Evolutionary conservation across 495 filamentous ascomycete genomes (phyloP), one percentile per base, ranked within the genome.

Genomic region (Aspergillus carlsbadensis): DNA sequence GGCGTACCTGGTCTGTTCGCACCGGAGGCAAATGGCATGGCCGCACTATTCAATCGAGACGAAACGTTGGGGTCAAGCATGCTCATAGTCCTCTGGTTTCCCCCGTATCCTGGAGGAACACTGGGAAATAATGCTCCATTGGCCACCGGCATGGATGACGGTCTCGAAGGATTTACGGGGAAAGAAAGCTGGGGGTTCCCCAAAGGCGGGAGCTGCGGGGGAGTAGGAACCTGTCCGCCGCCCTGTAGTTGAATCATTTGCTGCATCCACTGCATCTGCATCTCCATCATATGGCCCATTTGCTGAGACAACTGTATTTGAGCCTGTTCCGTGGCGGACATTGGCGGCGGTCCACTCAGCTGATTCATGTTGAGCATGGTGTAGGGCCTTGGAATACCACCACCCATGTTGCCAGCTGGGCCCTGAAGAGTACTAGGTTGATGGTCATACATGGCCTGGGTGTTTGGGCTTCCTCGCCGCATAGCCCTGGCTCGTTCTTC

Each of bases 261-360:
- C 62, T 84, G 81, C 83, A 86, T 86, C 75, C 77, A 88, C 54
- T 94, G 88, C 86, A 96, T 92, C 67, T 95, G 91, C 87, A 95
- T 90, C 64, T 91, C 87, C 87, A 94, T 90, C 75, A 93, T 92
- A 61, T 87, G 83, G 21, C 83, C 79, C 90, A 96, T 95, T 66
- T 95, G 89, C 62, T 92, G 88, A 22, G 84, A 86, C 76, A 96
- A 87, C 64, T 96, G 87, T 42, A 92, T 79, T 57, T 91, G 88
- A 15, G 87, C 86, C 62, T 89, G 87, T 59, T 93, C 89, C 5
- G 82, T 83, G 17, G 88, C 78, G 22, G 79, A 78, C 24, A 64
- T 22, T 42, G 26, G 47, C 7, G 39, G 54, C 47, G 70, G 60
- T 57, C 65, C 69, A 26, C 64, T 69, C 65, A 71, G 66, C 18